Evolutionary conservation across 306 rosid genomes (phyloP).

Genomic region (Prunus fruticosa): DNA sequence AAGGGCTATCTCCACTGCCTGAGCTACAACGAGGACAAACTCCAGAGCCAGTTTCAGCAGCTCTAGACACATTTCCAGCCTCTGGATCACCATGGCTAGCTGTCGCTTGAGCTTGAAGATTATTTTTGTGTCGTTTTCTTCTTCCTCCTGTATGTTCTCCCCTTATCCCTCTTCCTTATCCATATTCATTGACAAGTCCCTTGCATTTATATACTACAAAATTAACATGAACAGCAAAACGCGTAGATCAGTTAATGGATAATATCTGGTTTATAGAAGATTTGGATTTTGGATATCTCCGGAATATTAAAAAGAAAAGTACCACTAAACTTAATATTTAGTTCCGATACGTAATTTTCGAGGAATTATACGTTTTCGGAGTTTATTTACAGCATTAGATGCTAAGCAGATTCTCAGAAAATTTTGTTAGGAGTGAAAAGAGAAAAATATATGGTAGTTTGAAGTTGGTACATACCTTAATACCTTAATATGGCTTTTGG

Average conservation of each 20-base stretch:
- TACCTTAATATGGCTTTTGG: background rate
- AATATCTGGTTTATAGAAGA: too few relatives aligned
- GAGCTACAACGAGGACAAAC: constrained; percentile 64
- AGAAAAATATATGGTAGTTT: too few relatives aligned
- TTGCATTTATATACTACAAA: background rate
- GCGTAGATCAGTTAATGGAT: too few relatives aligned
- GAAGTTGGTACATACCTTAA: background rate
- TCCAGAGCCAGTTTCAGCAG: constrained; percentile 62
- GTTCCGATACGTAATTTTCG: background rate
- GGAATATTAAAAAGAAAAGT: background rate
- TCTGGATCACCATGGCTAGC: constrained; percentile 50
- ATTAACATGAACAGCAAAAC: too few relatives aligned
- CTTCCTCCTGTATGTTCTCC: background rate
- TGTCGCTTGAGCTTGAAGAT: background rate
- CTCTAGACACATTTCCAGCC: constrained; percentile 54
- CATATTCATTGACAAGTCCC: background rate
- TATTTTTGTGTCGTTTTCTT: background rate
- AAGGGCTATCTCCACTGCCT: constrained; percentile 49
- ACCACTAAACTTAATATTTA: background rate
- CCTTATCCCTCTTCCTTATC: background rate
- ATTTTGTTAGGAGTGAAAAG: background rate
- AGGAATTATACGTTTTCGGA: background rate
- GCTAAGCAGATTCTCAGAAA: background rate
- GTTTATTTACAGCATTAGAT: background rate
- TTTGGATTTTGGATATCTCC: background rate